Evolutionary conservation across 2,329 filamentous ascomycete genomes (phyloP), one percentile per base, ranked within the genome.

Genomic region (Fusarium goolgardi): DNA sequence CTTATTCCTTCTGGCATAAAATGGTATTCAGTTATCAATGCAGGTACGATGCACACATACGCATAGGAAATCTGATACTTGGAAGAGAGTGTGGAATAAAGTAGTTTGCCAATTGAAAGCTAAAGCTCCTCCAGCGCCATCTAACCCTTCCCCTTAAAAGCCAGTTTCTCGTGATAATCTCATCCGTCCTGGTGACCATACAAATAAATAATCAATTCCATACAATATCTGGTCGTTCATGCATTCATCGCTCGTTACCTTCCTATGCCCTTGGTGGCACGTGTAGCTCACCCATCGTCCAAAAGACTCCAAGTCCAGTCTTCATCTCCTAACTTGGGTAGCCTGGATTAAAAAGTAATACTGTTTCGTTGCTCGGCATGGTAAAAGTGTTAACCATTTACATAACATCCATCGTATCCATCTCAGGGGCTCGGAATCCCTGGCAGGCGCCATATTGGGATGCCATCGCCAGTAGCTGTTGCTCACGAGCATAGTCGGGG

Each of bases 381-480:
- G 12, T 21, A 15, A 27, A 45, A 44, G 46, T 35, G 27, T 46
- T 34, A 13, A 4, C 39, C 65, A 61, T 61, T 76, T 79, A 82
- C 77, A 81, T 78, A 31, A 80, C 75, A 67, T 84, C 81, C 81
- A 84, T 83, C 34, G 82, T 80, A 59, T 85, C 85, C 63, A 81
- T 79, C 59, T 84, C 83, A 40, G 80, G 80, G 18, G 70, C 72
- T 15, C 78, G 75, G 39, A 75, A 76, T 63, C 87, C 84, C 71
- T 87, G 85, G 69, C 84, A 87, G 23, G 86, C 83, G 0, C 89
- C 90, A 69, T 92, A 92, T 75, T 90, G 88, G 67, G 90, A 84
- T 73, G 90, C 89, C 88, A 91, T 90, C 29, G 85, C 75, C 78
- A 83, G 77, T 75, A 85, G 75, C 76, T 82, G 78, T 75, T 85